A percentile compares a stretch with the other conserved stretches of the same genome.
phyloP scores from a whole-genome alignment of 1,284 basidiomycete species.

The Cryptococcus depauperatus region DNA sequence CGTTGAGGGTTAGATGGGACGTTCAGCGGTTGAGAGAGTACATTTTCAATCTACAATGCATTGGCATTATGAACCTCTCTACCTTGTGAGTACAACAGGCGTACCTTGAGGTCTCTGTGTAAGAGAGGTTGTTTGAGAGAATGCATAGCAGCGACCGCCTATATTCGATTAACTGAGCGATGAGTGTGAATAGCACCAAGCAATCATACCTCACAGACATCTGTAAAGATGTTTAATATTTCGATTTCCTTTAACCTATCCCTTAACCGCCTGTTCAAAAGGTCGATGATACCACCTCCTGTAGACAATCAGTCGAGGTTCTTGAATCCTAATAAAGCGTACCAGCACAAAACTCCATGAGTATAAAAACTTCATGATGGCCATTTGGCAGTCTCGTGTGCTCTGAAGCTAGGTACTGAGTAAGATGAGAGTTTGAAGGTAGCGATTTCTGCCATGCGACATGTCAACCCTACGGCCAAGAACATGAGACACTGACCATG shows the following conservation, averaged over 20 bases:
- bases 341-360: conserved; percentile 92
- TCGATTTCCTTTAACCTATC: conserved; percentile 90
- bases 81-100: not conserved
- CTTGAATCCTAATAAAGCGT: conserved; percentile 16
- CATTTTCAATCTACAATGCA: conserved; percentile 71
- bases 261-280: conserved; percentile 93
- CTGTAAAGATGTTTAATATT: conserved; percentile 95
- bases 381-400: conserved; percentile 75
- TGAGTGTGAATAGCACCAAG: not conserved
- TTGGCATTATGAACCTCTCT: not conserved
- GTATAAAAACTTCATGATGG: conserved; percentile 90
- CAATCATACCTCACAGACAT: conserved; percentile 64
- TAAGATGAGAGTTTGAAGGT: conserved; percentile 30
- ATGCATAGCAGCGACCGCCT: conserved; percentile 88
- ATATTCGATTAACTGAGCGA: not conserved
- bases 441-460: conserved; percentile 27
- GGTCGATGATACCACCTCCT: conserved; percentile 98
- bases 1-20: conserved; percentile 49
- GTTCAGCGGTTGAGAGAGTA: conserved; percentile 52
- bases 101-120: conserved; percentile 86
- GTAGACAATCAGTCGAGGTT: not conserved
- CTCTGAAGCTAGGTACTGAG: conserved; percentile 52
- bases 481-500: conserved; percentile 61
- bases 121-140: conserved; percentile 74
- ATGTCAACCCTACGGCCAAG: not conserved